phyloP scores from a whole-genome alignment of 139 green algal species.

The Mesostigma viride region DNA sequence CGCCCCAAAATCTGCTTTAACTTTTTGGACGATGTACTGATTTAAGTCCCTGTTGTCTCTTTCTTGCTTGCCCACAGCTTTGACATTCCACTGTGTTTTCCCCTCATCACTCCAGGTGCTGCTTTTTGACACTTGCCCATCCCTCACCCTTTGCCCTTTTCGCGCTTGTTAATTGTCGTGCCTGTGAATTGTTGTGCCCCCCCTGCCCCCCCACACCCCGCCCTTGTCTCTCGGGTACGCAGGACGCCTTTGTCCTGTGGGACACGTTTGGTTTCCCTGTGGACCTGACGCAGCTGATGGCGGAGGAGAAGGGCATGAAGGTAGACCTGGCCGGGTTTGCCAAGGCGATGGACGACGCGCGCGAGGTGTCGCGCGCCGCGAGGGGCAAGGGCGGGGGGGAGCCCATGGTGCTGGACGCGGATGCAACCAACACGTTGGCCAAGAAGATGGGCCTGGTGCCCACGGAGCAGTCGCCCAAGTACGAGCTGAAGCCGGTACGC shows the following conservation, averaged over 20 bases:
- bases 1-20: too few relatives aligned
- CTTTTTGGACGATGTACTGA: too few relatives aligned
- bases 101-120: too few relatives aligned
- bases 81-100: too few relatives aligned
- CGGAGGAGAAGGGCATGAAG: conserved; percentile 71
- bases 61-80: too few relatives aligned
- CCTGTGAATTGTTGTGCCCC: too few relatives aligned
- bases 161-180: too few relatives aligned
- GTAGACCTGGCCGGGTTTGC: conserved; percentile 66
- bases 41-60: too few relatives aligned
- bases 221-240: too few relatives aligned
- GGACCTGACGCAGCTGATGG: conserved; percentile 87
- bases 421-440: conserved; percentile 35
- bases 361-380: conserved; percentile 51
- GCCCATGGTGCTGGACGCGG: conserved; percentile 38
- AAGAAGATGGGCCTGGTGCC: conserved; percentile 35
- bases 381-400: conserved; percentile 21
- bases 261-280: conserved; percentile 94
- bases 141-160: too few relatives aligned
- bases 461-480: conserved; percentile 84
- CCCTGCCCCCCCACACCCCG: too few relatives aligned
- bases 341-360: conserved; percentile 64
- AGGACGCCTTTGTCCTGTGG: conserved; percentile 86
- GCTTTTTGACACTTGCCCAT: too few relatives aligned
- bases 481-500: conserved; percentile 34